phyloP scores from a whole-genome alignment of 768 basidiomycete species.

The Scleroderma citrinum region DNA sequence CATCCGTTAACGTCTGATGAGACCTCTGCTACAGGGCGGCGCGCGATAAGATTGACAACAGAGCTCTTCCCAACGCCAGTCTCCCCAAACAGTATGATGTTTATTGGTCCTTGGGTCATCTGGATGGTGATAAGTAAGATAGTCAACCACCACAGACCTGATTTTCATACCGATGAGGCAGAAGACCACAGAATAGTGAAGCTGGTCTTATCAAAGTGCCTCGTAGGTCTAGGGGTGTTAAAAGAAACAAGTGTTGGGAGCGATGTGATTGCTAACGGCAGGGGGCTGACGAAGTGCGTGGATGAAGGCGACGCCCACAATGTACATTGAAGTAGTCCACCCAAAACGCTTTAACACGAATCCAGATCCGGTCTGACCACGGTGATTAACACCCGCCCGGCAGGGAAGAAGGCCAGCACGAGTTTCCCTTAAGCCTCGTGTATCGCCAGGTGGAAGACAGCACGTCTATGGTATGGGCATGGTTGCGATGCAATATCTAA shows the following conservation, averaged over 20 bases:
- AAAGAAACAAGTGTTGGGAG: not conserved
- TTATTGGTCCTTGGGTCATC: conserved; percentile 13
- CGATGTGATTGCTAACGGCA: not conserved
- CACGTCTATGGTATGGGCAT: not conserved
- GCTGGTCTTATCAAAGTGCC: not conserved
- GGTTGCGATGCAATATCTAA: not conserved
- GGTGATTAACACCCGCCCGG: not conserved
- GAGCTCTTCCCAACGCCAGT: conserved; percentile 34
- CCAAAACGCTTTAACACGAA: not conserved
- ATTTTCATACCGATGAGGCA: not conserved
- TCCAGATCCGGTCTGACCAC: not conserved
- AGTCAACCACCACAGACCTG: not conserved
- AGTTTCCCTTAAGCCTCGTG: not conserved
- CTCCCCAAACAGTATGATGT: conserved; percentile 42
- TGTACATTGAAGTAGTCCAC: not conserved
- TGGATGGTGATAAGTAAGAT: not conserved
- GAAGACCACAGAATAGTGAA: not conserved
- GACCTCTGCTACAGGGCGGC: conserved; percentile 15
- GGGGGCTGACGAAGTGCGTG: not conserved
- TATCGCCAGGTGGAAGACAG: not conserved
- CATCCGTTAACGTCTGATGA: conserved; percentile 29
- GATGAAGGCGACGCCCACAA: not conserved
- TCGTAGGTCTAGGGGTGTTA: not conserved
- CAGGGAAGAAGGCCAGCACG: not conserved
- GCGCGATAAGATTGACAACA: conserved; percentile 29